phyloP scores from a whole-genome alignment of 306 rosid genomes.

The Pterocarpus macrocarpus region DNA sequence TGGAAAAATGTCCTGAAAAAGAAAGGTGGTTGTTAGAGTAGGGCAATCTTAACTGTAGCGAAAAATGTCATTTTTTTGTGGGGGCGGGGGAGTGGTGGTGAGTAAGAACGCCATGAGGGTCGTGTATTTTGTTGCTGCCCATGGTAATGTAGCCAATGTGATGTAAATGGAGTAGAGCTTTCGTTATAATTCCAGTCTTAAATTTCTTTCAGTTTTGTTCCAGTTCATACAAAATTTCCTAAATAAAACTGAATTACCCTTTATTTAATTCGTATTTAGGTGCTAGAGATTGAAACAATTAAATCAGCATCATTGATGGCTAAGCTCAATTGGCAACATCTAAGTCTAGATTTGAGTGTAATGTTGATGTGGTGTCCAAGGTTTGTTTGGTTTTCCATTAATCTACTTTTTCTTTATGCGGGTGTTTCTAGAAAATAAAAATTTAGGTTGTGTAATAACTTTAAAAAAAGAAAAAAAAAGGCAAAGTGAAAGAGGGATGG shows the following conservation, averaged over 20 bases:
- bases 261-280: neutral
- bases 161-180: slow-evolving; percentile 53
- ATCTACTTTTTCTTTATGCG: neutral
- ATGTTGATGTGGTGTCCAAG: neutral
- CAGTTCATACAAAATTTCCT: neutral
- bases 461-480: too few relatives aligned
- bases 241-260: neutral
- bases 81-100: neutral
- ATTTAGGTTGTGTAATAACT: too few relatives aligned
- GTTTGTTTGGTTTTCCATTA: neutral
- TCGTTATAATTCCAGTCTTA: slow-evolving; percentile 23
- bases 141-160: slow-evolving; percentile 45
- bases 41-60: slow-evolving; percentile 28
- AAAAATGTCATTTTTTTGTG: slow-evolving; percentile 41
- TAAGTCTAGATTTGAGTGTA: neutral
- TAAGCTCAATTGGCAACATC: neutral
- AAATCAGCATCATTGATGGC: neutral
- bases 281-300: neutral
- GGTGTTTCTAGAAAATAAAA: neutral
- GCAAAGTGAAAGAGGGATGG: neutral
- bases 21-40: slow-evolving; percentile 18
- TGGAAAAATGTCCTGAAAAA: slow-evolving; percentile 6
- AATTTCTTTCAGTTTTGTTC: neutral
- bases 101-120: slow-evolving; percentile 41
- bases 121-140: slow-evolving; percentile 55